These are phyloP conservation scores for Aspergillus novofumigatus DNA, from an alignment of 2,329 filamentous ascomycete species.

Conservation along the genomic window DNA sequence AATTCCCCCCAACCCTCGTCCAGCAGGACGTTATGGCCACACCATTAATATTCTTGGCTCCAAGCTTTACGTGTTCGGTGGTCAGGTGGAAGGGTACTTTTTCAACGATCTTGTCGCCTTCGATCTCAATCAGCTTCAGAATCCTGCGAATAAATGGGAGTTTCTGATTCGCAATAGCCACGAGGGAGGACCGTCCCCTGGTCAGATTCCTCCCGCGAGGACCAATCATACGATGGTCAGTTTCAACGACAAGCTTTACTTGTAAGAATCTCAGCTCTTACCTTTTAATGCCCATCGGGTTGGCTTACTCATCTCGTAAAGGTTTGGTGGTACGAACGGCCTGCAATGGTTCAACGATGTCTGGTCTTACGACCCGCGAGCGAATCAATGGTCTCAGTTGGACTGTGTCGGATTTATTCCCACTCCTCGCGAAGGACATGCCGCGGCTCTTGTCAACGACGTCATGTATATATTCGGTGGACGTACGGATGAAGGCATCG, in stretches of 20 bases:
- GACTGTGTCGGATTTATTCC: constrained; percentile 99
- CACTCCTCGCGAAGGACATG: constrained; percentile 87
- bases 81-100: constrained; percentile 94
- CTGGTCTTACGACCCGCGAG: constrained; percentile 85
- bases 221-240: constrained; percentile 94
- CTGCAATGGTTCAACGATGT: constrained; percentile 98
- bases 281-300: neutral
- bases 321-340: constrained; percentile 96
- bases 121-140: constrained; percentile 90
- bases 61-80: constrained; percentile 96
- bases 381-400: constrained; percentile 79
- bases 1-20: constrained; percentile 77
- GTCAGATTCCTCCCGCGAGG: constrained; percentile 74
- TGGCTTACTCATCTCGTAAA: constrained; percentile 32
- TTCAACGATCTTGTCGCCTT: constrained; percentile 97
- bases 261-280: constrained; percentile 55
- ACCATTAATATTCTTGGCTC: constrained; percentile 94
- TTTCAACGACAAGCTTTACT: constrained; percentile 87
- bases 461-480: constrained; percentile 99
- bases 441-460: constrained; percentile 87
- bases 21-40: constrained; percentile 89
- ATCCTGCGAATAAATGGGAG: constrained; percentile 89
- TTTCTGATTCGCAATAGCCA: constrained; percentile 76
- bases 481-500: constrained; percentile 85
- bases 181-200: constrained; percentile 51